Conservation (phyloP, 768 basidiomycete genomes). For the Phlebiopsis flavidoalba region DNA sequence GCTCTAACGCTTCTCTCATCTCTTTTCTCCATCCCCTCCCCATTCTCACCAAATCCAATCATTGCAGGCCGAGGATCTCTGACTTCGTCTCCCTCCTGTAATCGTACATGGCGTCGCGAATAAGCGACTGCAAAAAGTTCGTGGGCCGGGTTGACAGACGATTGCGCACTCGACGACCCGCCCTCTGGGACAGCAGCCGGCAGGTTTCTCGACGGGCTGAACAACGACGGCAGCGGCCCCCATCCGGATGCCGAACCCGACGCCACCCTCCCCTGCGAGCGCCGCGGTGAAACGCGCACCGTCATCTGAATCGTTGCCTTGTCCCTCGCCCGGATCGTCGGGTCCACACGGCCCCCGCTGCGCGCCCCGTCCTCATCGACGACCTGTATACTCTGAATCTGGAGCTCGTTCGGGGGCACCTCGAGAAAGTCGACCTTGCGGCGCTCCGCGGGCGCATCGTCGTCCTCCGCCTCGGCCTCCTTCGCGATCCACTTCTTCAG, state of each 20-base stretch:
- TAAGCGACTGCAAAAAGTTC: slow-evolving; percentile 59
- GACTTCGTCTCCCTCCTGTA: slow-evolving; percentile 62
- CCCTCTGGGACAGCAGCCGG: not conserved
- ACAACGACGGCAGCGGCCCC: slow-evolving; percentile 6
- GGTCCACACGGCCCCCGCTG: not conserved
- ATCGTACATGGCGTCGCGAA: slow-evolving; percentile 70
- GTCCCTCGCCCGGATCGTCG: not conserved
- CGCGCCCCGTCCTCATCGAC: not conserved
- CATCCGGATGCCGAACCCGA: not conserved
- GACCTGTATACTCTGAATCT: slow-evolving; percentile 6
- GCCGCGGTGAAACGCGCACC: slow-evolving; percentile 25
- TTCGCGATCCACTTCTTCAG: slow-evolving; percentile 46
- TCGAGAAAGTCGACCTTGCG: slow-evolving; percentile 46
- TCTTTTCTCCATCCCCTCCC: slow-evolving; percentile 65
- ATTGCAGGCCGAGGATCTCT: slow-evolving; percentile 74
- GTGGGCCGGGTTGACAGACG: slow-evolving; percentile 40
- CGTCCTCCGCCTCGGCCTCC: slow-evolving; percentile 27
- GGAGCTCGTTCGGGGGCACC: slow-evolving; percentile 14
- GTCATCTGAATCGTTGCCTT: slow-evolving; percentile 14
- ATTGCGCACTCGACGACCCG: not conserved
- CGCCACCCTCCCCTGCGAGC: slow-evolving; percentile 26
- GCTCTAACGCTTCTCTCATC: slow-evolving; percentile 55
- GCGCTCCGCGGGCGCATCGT: slow-evolving; percentile 22
- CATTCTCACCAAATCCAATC: slow-evolving; percentile 68
- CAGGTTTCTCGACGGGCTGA: not conserved